Evolutionary conservation across 192 early-diverging fungal species (phyloP).

Genomic region (Gigaspora rosea): DNA sequence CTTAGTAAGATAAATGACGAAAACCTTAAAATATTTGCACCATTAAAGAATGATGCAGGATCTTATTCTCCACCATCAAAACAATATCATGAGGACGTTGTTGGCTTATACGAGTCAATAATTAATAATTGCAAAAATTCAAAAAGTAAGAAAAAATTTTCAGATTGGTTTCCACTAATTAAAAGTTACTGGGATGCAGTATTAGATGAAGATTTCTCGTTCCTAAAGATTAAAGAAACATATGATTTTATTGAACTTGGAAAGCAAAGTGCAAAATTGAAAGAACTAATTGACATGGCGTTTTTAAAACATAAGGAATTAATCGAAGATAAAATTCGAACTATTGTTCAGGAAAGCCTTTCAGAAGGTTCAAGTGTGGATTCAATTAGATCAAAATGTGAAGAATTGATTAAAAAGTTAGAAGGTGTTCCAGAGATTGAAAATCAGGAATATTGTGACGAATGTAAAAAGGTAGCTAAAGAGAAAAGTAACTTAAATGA

Average conservation of each 20-base stretch:
- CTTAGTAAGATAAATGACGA: too few species aligned
- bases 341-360: neutral
- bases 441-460: neutral
- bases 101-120: too few species aligned
- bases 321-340: neutral
- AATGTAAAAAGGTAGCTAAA: neutral
- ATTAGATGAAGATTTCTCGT: too few species aligned
- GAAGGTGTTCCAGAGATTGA: neutral
- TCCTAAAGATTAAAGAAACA: conserved; percentile 19
- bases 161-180: too few species aligned
- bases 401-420: neutral
- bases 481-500: neutral
- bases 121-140: too few species aligned
- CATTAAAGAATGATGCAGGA: too few species aligned
- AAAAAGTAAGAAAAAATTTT: too few species aligned
- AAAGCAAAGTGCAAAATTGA: conserved; percentile 23
- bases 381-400: neutral
- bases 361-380: neutral
- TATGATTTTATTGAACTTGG: conserved; percentile 29
- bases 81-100: too few species aligned
- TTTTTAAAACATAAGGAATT: conserved; percentile 1
- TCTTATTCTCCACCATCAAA: too few species aligned
- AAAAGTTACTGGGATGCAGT: too few species aligned
- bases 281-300: neutral
- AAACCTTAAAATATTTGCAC: too few species aligned